These are phyloP conservation scores for Paratinospora sagittata DNA, from an alignment of 164 flowering plant genomes.

Conservation along the genomic window DNA sequence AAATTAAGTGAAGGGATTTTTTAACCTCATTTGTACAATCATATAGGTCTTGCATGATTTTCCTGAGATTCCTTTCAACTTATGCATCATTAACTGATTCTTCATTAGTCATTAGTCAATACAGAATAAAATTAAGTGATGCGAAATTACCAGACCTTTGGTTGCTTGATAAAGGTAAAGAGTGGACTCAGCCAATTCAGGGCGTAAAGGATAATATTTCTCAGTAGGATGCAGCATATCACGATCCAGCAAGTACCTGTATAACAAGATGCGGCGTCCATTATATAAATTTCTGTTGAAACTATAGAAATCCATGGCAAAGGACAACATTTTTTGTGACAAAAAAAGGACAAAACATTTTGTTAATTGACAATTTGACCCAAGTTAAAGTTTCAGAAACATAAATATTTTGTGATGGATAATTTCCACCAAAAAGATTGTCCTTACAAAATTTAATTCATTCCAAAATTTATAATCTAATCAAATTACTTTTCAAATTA, in stretches of 20 bases:
- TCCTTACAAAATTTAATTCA: no score
- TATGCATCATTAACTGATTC: not conserved
- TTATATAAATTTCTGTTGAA: not conserved
- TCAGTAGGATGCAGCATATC: slow-evolving; percentile 96
- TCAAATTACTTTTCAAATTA: no score
- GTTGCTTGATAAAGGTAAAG: slow-evolving; percentile 97
- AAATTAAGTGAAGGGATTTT: not conserved
- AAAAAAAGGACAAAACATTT: no score
- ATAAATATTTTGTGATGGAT: no score
- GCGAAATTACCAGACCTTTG: slow-evolving; percentile 53
- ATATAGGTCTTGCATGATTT: no score
- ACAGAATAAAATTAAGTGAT: not conserved
- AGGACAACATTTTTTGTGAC: not conserved
- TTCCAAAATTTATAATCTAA: no score
- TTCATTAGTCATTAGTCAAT: not conserved
- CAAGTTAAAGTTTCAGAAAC: no score
- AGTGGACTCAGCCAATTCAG: slow-evolving; percentile 97
- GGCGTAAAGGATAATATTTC: slow-evolving; percentile 95
- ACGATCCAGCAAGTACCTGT: slow-evolving; percentile 86
- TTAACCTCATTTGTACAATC: not conserved
- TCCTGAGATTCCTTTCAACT: not conserved
- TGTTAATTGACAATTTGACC: no score
- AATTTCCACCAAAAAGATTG: no score
- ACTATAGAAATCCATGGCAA: not conserved
- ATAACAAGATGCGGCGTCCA: not conserved